Percentiles rank a stretch among this genome's conserved stretches.
Evolutionary conservation across 139 green algal species (phyloP).

Genomic region (Chlamydomonas sp.): DNA sequence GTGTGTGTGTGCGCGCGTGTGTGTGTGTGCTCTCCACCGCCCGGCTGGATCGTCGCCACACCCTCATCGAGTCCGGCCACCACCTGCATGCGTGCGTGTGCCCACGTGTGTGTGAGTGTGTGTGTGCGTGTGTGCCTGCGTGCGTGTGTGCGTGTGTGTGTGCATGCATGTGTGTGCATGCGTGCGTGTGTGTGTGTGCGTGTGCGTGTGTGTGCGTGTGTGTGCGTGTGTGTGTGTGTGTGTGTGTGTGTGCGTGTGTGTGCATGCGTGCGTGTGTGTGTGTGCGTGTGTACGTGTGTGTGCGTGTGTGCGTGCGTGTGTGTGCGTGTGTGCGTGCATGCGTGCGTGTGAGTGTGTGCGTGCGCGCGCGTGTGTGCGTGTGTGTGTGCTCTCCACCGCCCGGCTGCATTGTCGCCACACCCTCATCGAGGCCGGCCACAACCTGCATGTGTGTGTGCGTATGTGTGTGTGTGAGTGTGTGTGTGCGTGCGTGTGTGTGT

Average conservation of each 20-base stretch:
- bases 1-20: neutral
- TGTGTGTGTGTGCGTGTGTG: neutral
- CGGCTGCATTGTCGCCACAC: slow-evolving; percentile 74
- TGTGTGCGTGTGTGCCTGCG: too few relatives aligned
- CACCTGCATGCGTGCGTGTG: neutral
- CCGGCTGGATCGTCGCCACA: too few relatives aligned
- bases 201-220: neutral
- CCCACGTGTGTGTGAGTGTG: too few relatives aligned
- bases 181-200: neutral
- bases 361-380: too few relatives aligned
- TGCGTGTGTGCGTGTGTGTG: neutral
- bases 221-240: neutral
- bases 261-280: neutral
- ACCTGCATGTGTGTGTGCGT: slow-evolving; percentile 15
- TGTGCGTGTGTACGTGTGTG: too few relatives aligned
- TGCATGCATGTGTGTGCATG: neutral
- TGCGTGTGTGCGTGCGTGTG: too few relatives aligned
- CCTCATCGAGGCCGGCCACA: slow-evolving; percentile 80
- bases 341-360: too few relatives aligned
- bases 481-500: too few relatives aligned
- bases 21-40: neutral
- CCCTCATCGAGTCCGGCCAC: too few relatives aligned
- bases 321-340: too few relatives aligned
- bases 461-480: slow-evolving; percentile 11
- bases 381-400: too few relatives aligned